Evolutionary conservation across 1,139 yeast genomes (phyloP), one percentile per base, ranked within the genome.

Genomic region (Blastobotrys buckinghamii): DNA sequence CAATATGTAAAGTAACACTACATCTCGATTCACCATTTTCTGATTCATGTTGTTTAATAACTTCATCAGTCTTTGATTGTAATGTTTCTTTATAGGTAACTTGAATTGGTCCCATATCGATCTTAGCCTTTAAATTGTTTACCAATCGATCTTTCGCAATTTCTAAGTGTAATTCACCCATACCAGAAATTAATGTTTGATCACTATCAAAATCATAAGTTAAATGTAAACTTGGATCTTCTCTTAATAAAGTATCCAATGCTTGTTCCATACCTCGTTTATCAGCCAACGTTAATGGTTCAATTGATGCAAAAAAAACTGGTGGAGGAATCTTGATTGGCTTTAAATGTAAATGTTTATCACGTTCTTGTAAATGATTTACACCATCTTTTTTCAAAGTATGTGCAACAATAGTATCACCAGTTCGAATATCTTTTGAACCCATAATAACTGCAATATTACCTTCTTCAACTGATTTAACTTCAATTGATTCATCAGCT

Each of bases 101-200:
- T 67, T 82, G 87, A 24, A 92, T 85, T 49, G 82, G 82, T 35
- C 96, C 89, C 45, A 89, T 75, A 44, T 82, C 81, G 0, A 86
- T 84, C 51, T 82, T 81, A 2, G 95, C 96, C 62, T 84, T 83
- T 75, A 90, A 76, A 53, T 88, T 96, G 47, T 78, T 79, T 19
- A 83, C 69, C 45, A 92, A 73, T 50, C 97, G 73, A 57, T 88
- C 95, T 48, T 76, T 75, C 1, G 94, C 85, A 56, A 92, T 89
- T 57, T 92, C 97, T 48, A 92, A 73, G 66, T 92, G 98, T 46
- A 90, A 71, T 60, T 89, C 96, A 16, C 97, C 98, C 97, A 92
- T 89, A 2, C 98, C 99, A 46, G 95, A 81, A 33, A 92, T 66
- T 27, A 89, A 74, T 0, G 89, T 82, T 66, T 92, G 97, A 0